phyloP scores from a whole-genome alignment of 768 basidiomycete species.

The Mycena sanguinolenta region DNA sequence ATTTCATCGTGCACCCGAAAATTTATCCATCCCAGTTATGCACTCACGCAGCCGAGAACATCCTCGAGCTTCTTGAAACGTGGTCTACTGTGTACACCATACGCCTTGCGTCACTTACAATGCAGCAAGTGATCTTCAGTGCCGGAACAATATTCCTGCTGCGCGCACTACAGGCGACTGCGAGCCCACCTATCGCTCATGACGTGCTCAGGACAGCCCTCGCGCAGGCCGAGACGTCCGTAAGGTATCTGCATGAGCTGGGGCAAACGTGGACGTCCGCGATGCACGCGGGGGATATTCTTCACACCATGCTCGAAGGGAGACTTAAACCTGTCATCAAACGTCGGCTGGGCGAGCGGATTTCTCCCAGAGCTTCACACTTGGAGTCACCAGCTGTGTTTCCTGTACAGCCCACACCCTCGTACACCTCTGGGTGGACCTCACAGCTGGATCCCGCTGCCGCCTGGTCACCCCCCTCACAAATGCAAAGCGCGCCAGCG shows the following conservation, averaged over 20 bases:
- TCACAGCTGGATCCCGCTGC: too few species aligned
- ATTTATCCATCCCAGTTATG: slow-evolving; percentile 42
- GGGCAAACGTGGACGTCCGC: slow-evolving; percentile 20
- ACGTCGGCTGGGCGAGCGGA: slow-evolving; percentile 18
- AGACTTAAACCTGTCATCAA: slow-evolving; percentile 21
- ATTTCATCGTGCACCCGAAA: too few species aligned
- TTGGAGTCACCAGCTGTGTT: too few species aligned
- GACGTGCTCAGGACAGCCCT: slow-evolving; percentile 26
- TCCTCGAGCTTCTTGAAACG: slow-evolving; percentile 42
- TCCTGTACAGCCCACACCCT: too few species aligned
- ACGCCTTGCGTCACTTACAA: slow-evolving; percentile 51
- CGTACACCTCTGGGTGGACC: too few species aligned
- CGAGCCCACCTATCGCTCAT: slow-evolving; percentile 30
- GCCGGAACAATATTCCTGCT: slow-evolving; percentile 56
- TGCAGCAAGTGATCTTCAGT: slow-evolving; percentile 52
- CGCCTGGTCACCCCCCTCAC: too few species aligned
- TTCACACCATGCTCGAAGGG: slow-evolving; percentile 2
- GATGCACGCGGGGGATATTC: slow-evolving; percentile 13
- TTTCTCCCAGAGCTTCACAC: too few species aligned
- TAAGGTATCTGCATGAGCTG: slow-evolving; percentile 17
- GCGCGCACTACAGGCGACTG: slow-evolving; percentile 48
- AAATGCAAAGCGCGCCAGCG: too few species aligned
- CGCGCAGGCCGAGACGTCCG: slow-evolving; percentile 26
- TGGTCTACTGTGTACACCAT: slow-evolving; percentile 53
- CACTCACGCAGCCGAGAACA: slow-evolving; percentile 48